Evolutionary conservation across 805 yeast genomes (phyloP).

Genomic region (Candida patagonica): DNA sequence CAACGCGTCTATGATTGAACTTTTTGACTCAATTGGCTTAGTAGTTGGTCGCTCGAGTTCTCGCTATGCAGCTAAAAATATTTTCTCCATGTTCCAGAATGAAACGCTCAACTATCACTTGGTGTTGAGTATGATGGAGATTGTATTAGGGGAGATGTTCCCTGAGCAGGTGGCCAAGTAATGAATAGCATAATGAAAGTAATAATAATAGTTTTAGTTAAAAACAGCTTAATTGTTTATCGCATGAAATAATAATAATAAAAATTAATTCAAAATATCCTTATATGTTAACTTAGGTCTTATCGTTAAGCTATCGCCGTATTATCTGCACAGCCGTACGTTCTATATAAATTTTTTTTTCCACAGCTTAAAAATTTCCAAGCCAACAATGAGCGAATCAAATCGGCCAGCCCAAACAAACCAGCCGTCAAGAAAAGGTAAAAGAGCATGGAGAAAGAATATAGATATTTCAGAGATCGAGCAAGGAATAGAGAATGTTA

Average conservation of each 20-base stretch:
- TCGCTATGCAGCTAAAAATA: slow-evolving; percentile 46
- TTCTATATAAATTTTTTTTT: slow-evolving; percentile 3
- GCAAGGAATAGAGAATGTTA: slow-evolving; percentile 52
- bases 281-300: no score
- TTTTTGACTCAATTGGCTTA: slow-evolving; percentile 60
- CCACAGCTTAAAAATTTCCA: not conserved
- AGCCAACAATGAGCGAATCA: slow-evolving; percentile 23
- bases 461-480: slow-evolving; percentile 79
- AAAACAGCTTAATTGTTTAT: no score
- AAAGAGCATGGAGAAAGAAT: slow-evolving; percentile 87
- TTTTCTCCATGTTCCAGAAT: slow-evolving; percentile 67
- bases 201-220: no score
- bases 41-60: slow-evolving; percentile 66
- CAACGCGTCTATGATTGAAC: slow-evolving; percentile 40
- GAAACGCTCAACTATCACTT: slow-evolving; percentile 60
- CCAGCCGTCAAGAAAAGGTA: slow-evolving; percentile 86
- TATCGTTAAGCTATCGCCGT: no score
- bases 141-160: slow-evolving; percentile 37
- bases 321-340: no score
- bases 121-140: slow-evolving; percentile 50
- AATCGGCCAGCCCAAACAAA: slow-evolving; percentile 48
- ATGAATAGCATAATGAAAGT: no score
- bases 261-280: no score
- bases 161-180: no score
- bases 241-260: no score